Conservation (phyloP, 441 rosid genomes). For the Adansonia gregorii region DNA sequence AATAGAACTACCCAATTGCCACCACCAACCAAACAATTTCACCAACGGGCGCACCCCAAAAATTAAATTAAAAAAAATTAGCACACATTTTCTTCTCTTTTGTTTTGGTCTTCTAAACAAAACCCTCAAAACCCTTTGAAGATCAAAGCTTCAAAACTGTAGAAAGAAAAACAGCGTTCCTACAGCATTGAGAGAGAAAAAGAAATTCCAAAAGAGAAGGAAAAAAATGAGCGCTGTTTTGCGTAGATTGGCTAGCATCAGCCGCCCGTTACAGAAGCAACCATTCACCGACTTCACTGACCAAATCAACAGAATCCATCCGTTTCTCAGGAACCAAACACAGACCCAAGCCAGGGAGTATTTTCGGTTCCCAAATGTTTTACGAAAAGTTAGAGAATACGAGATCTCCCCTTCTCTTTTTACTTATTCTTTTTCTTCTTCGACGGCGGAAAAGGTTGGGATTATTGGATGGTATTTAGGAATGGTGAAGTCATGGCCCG, state of each 20-base stretch:
- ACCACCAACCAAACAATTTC: not conserved
- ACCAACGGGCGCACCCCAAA: not conserved
- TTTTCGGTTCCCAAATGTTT: conserved; percentile 40
- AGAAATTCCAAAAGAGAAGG: not conserved
- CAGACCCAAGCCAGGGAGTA: conserved; percentile 42
- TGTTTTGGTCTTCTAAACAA: not conserved
- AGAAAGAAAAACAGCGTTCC: not conserved
- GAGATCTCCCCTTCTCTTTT: conserved; percentile 34
- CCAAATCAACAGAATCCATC: conserved; percentile 31
- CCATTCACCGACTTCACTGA: conserved; percentile 26
- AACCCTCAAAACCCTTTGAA: not conserved
- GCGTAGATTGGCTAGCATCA: conserved; percentile 37
- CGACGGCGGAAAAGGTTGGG: conserved; percentile 37
- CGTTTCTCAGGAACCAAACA: conserved; percentile 27
- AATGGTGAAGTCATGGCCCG: conserved; percentile 76
- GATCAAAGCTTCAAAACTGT: not conserved
- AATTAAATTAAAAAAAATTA: not conserved
- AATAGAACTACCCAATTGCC: not conserved
- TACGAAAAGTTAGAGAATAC: conserved; percentile 43
- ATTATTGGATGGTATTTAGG: conserved; percentile 83
- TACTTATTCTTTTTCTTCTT: conserved; percentile 35
- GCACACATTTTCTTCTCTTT: not conserved
- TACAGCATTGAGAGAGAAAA: not conserved
- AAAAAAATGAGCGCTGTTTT: conserved; percentile 46
- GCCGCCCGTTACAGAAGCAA: conserved; percentile 32